Evolutionary conservation across 495 filamentous ascomycete genomes (phyloP).

Genomic region (Pyronema omphalodes): DNA sequence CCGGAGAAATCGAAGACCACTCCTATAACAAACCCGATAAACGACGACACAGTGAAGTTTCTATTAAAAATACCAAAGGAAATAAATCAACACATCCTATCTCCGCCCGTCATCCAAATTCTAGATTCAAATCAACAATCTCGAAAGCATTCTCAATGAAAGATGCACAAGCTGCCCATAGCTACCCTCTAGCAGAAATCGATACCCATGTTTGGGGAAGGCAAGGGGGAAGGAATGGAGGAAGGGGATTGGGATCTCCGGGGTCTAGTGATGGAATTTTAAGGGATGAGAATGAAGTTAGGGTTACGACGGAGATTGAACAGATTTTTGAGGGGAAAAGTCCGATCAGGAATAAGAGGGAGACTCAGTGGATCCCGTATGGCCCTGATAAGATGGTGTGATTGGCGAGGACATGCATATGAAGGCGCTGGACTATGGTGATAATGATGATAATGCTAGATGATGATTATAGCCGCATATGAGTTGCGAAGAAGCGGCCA

Average conservation of each 20-base stretch:
- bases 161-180: constrained; percentile 4
- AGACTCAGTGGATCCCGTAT: constrained; percentile 12
- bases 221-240: not conserved
- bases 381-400: not conserved
- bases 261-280: not conserved
- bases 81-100: no score
- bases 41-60: no score
- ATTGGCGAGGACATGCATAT: not conserved
- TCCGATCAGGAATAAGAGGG: constrained; percentile 15
- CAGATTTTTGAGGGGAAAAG: not conserved
- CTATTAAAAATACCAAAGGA: no score
- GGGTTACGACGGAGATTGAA: constrained; percentile 8
- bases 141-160: not conserved
- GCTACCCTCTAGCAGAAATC: constrained; percentile 18
- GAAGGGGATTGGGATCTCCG: no score
- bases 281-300: constrained; percentile 8
- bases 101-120: no score
- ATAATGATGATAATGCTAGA: not conserved
- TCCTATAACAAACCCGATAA: not conserved
- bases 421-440: not conserved
- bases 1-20: not conserved
- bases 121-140: not conserved
- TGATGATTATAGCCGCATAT: not conserved
- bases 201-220: not conserved
- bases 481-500: not conserved